Conservation (phyloP, 192 early-diverging fungal species). For the Entophlyctis helioformis region DNA sequence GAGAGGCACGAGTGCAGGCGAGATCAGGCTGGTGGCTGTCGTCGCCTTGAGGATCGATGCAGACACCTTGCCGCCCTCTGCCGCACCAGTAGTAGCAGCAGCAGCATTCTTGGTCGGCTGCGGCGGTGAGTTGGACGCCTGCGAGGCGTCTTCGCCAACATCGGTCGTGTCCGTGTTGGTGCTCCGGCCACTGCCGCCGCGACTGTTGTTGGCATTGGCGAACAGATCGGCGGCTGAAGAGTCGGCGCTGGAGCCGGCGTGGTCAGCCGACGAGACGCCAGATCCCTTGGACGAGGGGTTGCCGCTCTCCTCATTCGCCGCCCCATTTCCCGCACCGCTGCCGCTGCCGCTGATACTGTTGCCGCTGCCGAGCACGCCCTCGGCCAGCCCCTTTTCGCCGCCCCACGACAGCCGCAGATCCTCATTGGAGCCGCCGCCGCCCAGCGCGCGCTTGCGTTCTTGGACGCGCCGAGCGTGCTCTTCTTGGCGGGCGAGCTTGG, state of each 20-base stretch:
- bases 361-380: no score
- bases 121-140: no score
- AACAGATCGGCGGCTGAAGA: slow-evolving; percentile 6
- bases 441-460: slow-evolving; percentile 34
- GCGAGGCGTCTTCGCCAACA: no score
- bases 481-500: slow-evolving; percentile 33
- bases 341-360: no score
- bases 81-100: no score
- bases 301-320: slow-evolving; percentile 5
- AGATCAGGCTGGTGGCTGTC: no score
- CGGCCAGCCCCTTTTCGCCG: slow-evolving; percentile 17
- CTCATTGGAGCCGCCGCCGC: slow-evolving; percentile 20
- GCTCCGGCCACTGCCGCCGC: slow-evolving; percentile 16
- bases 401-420: slow-evolving; percentile 28
- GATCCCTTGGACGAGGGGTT: neutral
- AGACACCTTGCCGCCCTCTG: no score
- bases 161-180: no score
- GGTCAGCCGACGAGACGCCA: neutral
- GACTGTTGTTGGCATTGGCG: slow-evolving; percentile 3
- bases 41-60: no score
- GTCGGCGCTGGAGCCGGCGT: slow-evolving; percentile 14
- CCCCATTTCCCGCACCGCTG: neutral
- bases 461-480: slow-evolving; percentile 29
- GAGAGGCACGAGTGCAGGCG: no score
- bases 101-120: no score